These are phyloP conservation scores for Botrytis porri DNA, from an alignment of 2,329 filamentous ascomycete genomes.

Conservation along the genomic window DNA sequence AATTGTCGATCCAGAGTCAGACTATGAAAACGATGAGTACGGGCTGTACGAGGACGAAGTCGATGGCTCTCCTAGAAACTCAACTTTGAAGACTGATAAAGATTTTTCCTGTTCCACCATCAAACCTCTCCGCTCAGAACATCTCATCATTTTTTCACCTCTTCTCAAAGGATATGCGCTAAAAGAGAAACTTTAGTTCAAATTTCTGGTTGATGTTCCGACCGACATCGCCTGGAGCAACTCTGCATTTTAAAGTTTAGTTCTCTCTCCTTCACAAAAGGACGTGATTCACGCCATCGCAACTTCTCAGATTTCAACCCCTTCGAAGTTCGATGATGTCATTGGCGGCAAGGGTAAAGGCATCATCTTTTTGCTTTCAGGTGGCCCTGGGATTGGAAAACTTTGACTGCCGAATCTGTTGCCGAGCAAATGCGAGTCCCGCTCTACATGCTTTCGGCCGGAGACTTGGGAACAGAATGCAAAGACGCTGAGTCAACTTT, in stretches of 20 bases:
- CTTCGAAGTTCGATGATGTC: constrained; percentile 48
- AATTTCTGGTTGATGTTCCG: constrained; percentile 42
- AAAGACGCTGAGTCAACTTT: constrained; percentile 35
- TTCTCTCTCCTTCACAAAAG: constrained; percentile 50
- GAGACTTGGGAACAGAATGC: constrained; percentile 46
- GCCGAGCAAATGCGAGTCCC: constrained; percentile 30
- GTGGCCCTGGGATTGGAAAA: constrained; percentile 47
- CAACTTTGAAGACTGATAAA: neutral
- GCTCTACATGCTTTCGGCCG: constrained; percentile 40
- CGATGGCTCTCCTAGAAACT: neutral
- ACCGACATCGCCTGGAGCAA: constrained; percentile 47
- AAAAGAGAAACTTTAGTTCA: neutral
- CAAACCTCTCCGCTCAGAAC: neutral
- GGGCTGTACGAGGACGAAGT: neutral
- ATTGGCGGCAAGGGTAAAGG: constrained; percentile 52
- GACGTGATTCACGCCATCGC: constrained; percentile 51
- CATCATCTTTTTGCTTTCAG: constrained; percentile 49
- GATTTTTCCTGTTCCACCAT: neutral
- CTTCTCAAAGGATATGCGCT: neutral
- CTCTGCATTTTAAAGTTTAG: constrained; percentile 49
- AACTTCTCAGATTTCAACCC: constrained; percentile 45
- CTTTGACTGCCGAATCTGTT: constrained; percentile 28
- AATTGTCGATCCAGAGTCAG: neutral
- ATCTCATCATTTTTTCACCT: neutral
- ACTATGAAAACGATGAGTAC: neutral